Evolutionary conservation across 1,284 basidiomycete species (phyloP), one percentile per base, ranked within the genome.

Genomic region (Tetrapyrgos nigripes): DNA sequence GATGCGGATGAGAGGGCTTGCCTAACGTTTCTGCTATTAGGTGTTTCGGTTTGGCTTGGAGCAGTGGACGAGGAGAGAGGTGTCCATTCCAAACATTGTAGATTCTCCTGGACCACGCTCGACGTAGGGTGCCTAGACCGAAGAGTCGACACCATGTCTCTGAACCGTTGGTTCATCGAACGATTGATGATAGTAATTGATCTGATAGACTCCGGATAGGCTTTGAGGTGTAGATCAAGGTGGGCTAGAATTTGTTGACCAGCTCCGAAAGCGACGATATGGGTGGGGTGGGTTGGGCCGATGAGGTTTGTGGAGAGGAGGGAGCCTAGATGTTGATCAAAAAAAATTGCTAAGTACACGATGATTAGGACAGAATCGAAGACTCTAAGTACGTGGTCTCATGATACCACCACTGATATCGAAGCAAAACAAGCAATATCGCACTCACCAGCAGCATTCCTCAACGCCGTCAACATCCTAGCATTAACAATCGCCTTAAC

Each of bases 401-500:
- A n/a, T n/a, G n/a, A n/a, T n/a, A n/a, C n/a, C n/a, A n/a, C n/a
- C n/a, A n/a, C n/a, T n/a, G n/a, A n/a, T n/a, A n/a, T n/a, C n/a
- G n/a, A n/a, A n/a, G n/a, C n/a, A n/a, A n/a, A n/a, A n/a, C n/a
- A n/a, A n/a, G n/a, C 54, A 29, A 43, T 63, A 48, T 9, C 45
- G 53, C 2, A 45, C 44, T 47, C 40, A 73, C 92, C 91, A 62
- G 89, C 91, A 49, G 92, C 93, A 57, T 91, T 96, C 48, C 94
- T 73, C 46, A 94, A 71, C 1, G 92, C 90, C 1, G 94, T 96
- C 60, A 96, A 73, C 37, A 78, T 79, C 43, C 87, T 77, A 1
- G 94, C 88, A 67, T 96, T 95, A 26, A 96, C 75, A 14, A 96
- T 73, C 0, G 90, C 92, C 62, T 81, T 86, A 10, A 88, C 82